Base-by-base conservation (phyloP, 768 basidiomycete genomes). In the Tulasnella sp. region DNA sequence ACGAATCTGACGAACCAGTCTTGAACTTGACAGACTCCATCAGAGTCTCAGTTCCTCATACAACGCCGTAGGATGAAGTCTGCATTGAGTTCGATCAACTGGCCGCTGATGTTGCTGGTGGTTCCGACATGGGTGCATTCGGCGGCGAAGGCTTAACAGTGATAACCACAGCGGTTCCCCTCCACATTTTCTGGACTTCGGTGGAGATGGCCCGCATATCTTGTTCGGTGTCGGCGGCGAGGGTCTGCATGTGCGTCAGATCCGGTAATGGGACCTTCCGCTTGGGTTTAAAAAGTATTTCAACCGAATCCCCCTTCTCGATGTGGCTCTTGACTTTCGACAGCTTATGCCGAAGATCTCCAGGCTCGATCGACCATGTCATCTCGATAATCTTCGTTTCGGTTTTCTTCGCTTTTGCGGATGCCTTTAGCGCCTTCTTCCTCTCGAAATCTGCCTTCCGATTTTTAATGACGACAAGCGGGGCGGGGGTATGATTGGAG, bases 301-400 rank as follows among this genome's bases (percentile, higher is more conserved):
- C 82, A 72, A 92, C 85, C 9, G 84, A 80, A 37, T 81, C 79
- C 0, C 89, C 90, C 75, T 86, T 86, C 75, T 84, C 85, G 70
- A 94, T 79, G 42, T 89, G 85, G 67, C 83, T 81, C 67, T 81
- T 79, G 26, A 84, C 84, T 78, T 88, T 88, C 69, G 80, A 82
- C 39, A 93, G 73, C 78, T 91, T 93, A 79, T 89, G 89, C 41
- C 81, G 82, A 22, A 88, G 76, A 76, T 94, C 92, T 7, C 83
- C 85, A 36, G 78, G 75, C 7, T 81, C 86, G 14, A 88, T 84
- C 2, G 81, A 83, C 90, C 91, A 94, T 14, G 88, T 86, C 62
- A 94, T 77, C 79, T 90, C 89, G 5, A 91, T 81, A 80, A 91
- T 88, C 81, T 92, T 92, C 69, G 80, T 77, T 74, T 80, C 80